Evolutionary conservation across 257 asterid species (phyloP).

Genomic region (Scutellaria galericulata): DNA sequence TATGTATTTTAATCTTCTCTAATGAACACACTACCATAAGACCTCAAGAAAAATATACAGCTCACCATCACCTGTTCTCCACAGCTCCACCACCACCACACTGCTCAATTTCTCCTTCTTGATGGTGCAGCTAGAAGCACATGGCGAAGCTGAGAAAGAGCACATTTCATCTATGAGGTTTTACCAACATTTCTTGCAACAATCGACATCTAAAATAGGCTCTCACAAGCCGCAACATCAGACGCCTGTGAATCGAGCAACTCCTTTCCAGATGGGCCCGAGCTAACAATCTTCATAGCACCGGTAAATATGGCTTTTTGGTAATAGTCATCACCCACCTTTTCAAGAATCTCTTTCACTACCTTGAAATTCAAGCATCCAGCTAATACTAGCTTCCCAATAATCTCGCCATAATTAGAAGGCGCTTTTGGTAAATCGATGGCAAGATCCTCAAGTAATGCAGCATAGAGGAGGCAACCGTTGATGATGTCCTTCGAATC

Average conservation of each 20-base stretch:
- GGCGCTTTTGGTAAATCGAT: slow-evolving; percentile 97
- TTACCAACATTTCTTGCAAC: slow-evolving; percentile 27
- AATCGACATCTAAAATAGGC: slow-evolving; percentile 53
- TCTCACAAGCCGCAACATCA: slow-evolving; percentile 66
- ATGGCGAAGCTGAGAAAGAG: slow-evolving; percentile 34
- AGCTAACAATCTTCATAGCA: slow-evolving; percentile 42
- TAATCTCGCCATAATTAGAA: slow-evolving; percentile 67
- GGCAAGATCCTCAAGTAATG: slow-evolving; percentile 77
- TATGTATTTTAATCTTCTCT: slow-evolving; percentile 17
- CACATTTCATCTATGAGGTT: slow-evolving; percentile 38
- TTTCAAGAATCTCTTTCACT: slow-evolving; percentile 59
- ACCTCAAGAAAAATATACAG: slow-evolving; percentile 57
- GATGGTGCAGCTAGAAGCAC: neutral
- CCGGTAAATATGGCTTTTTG: slow-evolving; percentile 63
- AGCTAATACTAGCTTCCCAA: slow-evolving; percentile 66
- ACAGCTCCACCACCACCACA: slow-evolving; percentile 38
- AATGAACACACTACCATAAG: slow-evolving; percentile 45
- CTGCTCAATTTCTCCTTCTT: neutral
- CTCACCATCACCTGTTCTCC: slow-evolving; percentile 46
- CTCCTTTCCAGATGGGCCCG: slow-evolving; percentile 58
- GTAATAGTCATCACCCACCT: slow-evolving; percentile 62
- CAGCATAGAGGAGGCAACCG: slow-evolving; percentile 67
- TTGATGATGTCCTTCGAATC: slow-evolving; percentile 49
- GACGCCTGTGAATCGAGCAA: slow-evolving; percentile 73
- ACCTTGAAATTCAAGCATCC: slow-evolving; percentile 69